Percentiles rank a stretch among this genome's conserved stretches.
Conservation (phyloP, 2,329 filamentous ascomycete species). For the Apiospora marii region DNA sequence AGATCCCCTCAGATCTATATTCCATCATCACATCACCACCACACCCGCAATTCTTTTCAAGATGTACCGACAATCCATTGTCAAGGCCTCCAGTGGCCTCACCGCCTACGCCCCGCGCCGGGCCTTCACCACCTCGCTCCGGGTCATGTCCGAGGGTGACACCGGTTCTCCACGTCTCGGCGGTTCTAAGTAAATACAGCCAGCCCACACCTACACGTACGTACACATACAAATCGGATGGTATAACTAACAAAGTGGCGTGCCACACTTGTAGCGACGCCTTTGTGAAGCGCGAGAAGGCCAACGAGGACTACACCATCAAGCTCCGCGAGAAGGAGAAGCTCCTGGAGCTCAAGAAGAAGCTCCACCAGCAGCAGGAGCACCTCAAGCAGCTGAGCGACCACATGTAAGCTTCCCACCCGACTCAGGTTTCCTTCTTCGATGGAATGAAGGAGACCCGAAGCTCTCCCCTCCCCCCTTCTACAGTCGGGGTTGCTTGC, state of each 20-base stretch:
- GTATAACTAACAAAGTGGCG: conserved; percentile 31
- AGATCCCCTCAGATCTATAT: conserved; percentile 15
- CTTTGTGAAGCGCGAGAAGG: conserved; percentile 91
- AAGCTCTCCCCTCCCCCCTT: background rate
- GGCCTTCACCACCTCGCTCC: conserved; percentile 69
- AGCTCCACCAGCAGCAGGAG: conserved; percentile 78
- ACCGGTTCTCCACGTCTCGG: conserved; percentile 66
- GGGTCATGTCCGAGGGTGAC: conserved; percentile 74
- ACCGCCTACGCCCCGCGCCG: conserved; percentile 57
- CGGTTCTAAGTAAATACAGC: conserved; percentile 62
- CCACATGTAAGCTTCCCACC: conserved; percentile 74
- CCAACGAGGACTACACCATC: conserved; percentile 85
- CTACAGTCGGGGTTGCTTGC: conserved; percentile 12
- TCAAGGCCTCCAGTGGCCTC: conserved; percentile 63
- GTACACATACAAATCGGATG: conserved; percentile 26
- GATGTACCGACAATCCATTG: conserved; percentile 74
- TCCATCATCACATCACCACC: conserved; percentile 33
- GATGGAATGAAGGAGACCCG: background rate
- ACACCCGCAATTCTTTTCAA: conserved; percentile 40
- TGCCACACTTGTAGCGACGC: conserved; percentile 69
- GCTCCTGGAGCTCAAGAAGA: conserved; percentile 78
- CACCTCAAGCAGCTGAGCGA: conserved; percentile 86
- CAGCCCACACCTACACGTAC: conserved; percentile 31
- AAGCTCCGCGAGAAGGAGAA: conserved; percentile 89
- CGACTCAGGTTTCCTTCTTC: background rate